Evolutionary conservation across 2,329 filamentous ascomycete species (phyloP), one percentile per base, ranked within the genome.

Genomic region (Alternaria ventricosa): DNA sequence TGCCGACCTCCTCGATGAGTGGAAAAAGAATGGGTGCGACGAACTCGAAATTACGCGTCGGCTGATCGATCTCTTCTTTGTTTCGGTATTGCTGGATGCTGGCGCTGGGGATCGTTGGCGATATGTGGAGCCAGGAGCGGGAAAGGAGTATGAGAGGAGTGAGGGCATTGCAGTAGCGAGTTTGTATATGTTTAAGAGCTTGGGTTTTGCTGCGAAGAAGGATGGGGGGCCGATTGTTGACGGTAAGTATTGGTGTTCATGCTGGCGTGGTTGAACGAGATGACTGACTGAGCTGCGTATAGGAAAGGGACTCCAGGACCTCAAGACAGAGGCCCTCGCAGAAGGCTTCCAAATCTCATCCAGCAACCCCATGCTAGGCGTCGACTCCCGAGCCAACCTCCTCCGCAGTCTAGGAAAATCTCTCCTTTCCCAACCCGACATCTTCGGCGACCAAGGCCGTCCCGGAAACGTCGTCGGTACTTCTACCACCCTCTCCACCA

Each of bases 381-480:
- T 98, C 1, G 90, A 96, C 74, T 94, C 94, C 51, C 88, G 95
- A 59, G 89, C 93, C 7, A 88, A 91, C 18, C 85, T 98, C 22
- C 84, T 98, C 41, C 85, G 92, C 36, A 87, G 91, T 47, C 84
- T 98, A 1, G 89, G 89, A 6, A 85, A 89, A 65, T 94, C 94
- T 4, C 82, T 98, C 41, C 86, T 89, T 61, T 92, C 94, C 72
- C 85, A 88, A 55, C 54, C 71, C 8, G 89, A 94, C 36, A 90
- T 93, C 71, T 98, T 97, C 79, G 94, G 94, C 18, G 84, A 86
- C 3, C 88, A 93, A 76, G 92, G 90, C 53, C 87, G 95, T 59
- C 95, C 95, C 10, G 95, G 95, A 66, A 96, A 97, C 75, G 93
- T 98, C 87, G 88, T 97, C 64, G 93, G 93, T 95, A 84, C n/a